Percentiles rank a stretch among this genome's conserved stretches.
phyloP scores from a whole-genome alignment of 2,329 filamentous ascomycete species.

The Talaromyces atroroseus region DNA sequence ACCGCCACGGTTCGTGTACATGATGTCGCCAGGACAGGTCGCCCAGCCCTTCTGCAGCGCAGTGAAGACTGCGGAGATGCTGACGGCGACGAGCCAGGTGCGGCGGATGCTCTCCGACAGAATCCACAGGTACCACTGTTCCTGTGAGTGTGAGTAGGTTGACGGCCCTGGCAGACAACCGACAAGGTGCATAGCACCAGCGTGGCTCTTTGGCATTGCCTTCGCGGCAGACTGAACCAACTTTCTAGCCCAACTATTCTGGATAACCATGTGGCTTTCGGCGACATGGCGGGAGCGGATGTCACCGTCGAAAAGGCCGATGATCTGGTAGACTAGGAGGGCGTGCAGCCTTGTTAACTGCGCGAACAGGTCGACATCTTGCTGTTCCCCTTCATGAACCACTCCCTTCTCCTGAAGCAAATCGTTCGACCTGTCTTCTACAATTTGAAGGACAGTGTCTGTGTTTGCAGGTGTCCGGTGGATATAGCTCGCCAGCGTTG shows the following conservation, averaged over 20 bases:
- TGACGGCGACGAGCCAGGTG: background rate
- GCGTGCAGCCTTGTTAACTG: background rate
- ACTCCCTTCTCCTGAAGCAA: background rate
- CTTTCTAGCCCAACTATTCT: background rate
- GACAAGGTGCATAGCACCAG: background rate
- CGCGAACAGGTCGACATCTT: background rate
- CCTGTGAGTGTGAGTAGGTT: background rate
- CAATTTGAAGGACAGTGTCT: background rate
- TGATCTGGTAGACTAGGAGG: background rate
- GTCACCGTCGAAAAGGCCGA: background rate
- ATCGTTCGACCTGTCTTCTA: background rate
- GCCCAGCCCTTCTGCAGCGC: background rate
- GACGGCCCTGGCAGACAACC: background rate
- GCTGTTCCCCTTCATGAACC: background rate
- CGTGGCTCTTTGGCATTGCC: background rate
- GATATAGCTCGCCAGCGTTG: background rate
- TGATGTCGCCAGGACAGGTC: background rate
- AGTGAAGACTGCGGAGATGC: background rate
- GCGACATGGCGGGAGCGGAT: background rate
- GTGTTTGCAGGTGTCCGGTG: background rate
- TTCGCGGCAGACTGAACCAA: background rate
- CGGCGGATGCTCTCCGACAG: background rate
- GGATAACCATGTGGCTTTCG: background rate
- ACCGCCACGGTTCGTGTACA: background rate
- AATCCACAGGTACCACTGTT: background rate